Conservation (phyloP, 371 early-diverging fungal genomes). For the Rhizopus delemar region DNA sequence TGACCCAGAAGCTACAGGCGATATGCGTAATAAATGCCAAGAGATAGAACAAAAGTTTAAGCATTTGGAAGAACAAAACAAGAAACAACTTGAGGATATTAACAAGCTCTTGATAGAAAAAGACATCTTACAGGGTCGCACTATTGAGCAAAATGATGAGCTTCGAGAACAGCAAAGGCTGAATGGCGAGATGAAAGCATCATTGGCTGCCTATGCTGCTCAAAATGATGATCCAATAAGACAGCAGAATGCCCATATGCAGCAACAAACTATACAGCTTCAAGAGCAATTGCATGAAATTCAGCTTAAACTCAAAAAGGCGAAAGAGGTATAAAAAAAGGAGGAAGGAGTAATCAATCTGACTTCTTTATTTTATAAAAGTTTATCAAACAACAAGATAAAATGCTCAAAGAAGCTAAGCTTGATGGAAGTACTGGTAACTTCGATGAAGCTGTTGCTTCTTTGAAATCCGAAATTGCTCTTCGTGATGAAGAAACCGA, state of each 20-base stretch:
- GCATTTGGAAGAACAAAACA: slow-evolving; percentile 61
- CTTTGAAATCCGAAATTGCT: slow-evolving; percentile 64
- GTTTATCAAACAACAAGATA: slow-evolving; percentile 62
- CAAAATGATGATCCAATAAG: slow-evolving; percentile 67
- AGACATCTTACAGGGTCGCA: slow-evolving; percentile 57
- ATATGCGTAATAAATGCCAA: slow-evolving; percentile 32
- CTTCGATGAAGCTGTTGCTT: slow-evolving; percentile 70
- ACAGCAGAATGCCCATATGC: slow-evolving; percentile 59
- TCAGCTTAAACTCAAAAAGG: slow-evolving; percentile 64
- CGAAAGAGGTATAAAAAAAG: slow-evolving; percentile 62
- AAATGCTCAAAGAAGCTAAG: slow-evolving; percentile 44
- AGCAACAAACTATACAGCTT: slow-evolving; percentile 52
- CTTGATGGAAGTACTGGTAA: slow-evolving; percentile 22
- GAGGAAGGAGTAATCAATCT: not conserved
- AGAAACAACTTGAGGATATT: slow-evolving; percentile 63
- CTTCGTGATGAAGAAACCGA: slow-evolving; percentile 71
- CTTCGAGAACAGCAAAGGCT: slow-evolving; percentile 57
- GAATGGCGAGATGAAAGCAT: slow-evolving; percentile 66
- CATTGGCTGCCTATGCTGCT: slow-evolving; percentile 67
- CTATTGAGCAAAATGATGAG: slow-evolving; percentile 57
- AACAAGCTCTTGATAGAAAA: slow-evolving; percentile 71
- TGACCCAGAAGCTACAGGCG: slow-evolving; percentile 36
- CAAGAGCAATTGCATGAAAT: slow-evolving; percentile 65
- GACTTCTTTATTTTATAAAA: slow-evolving; percentile 2
- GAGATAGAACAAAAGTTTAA: slow-evolving; percentile 45